Base-by-base conservation (phyloP, 805 yeast genomes). In the Hanseniaspora jakobsenii region DNA sequence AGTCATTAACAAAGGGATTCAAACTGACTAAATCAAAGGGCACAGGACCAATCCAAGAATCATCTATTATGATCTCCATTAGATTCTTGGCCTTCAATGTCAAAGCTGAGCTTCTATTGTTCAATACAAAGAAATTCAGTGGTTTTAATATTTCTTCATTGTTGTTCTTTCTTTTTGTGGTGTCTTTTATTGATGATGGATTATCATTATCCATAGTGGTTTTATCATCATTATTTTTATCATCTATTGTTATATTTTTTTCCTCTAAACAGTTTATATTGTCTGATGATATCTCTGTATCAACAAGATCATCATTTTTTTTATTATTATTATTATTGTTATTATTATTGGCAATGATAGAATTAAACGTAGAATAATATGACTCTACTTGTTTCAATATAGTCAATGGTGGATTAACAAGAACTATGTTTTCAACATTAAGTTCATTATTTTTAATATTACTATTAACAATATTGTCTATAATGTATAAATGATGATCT, bases 351-450 rank as follows among this genome's bases (percentile, higher is more conserved):
- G n/a, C n/a, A n/a, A n/a, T n/a, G n/a, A n/a, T n/a, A n/a, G n/a
- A n/a, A n/a, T n/a, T n/a, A n/a, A n/a, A n/a, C n/a, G n/a, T n/a
- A n/a, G n/a, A n/a, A n/a, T n/a, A n/a, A n/a, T n/a, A n/a, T n/a
- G n/a, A n/a, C n/a, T n/a, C n/a, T n/a, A n/a, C n/a, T n/a, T n/a
- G n/a, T n/a, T n/a, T n/a, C n/a, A 42, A 12, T 6, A 21, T 14
- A 16, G 32, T 17, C 17, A 19, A 29, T 6, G 38, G 39, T 4
- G 46, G 46, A 27, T 42, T 42, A 2, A 42, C 19, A 10, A 42
- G 21, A 21, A 35, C 30, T 16, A 42, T n/a, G 19, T 34, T 42
- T 29, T 35, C 35, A 1, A 42, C n/a, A 6, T 41, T 26, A 16
- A 32, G 14, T 10, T 22, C 13, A 23, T 34, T 21, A 12, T 18